Evolutionary conservation across 2,329 filamentous ascomycete genomes (phyloP).

Genomic region (Ascosphaera apis): DNA sequence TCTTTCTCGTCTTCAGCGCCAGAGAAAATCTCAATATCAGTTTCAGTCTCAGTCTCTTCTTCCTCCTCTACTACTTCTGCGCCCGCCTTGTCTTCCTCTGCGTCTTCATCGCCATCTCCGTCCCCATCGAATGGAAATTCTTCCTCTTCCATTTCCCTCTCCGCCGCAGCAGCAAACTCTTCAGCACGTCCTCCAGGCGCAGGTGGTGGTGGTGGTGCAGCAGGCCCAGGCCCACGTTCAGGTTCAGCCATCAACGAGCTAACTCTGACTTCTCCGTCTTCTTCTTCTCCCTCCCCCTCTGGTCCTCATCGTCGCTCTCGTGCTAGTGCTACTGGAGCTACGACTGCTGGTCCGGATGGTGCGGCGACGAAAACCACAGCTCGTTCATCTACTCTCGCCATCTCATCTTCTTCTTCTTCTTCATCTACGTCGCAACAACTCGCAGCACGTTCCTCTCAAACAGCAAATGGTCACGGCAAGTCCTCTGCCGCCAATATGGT

Average conservation of each 20-base stretch:
- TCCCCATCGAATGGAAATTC: neutral
- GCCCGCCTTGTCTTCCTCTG: too few relatives aligned
- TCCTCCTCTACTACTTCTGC: too few relatives aligned
- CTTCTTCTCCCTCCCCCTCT: neutral
- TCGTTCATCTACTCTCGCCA: neutral
- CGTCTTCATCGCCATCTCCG: too few relatives aligned
- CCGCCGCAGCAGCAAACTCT: too few relatives aligned
- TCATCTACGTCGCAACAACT: neutral
- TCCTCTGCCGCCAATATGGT: neutral
- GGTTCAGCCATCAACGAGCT: neutral
- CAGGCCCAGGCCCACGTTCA: neutral
- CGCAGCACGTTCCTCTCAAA: neutral
- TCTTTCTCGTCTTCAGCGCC: neutral
- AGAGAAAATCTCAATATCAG: neutral
- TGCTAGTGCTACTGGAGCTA: neutral
- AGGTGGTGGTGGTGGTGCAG: neutral
- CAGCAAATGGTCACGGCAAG: neutral
- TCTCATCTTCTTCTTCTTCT: slow-evolving; percentile 1
- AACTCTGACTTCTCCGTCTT: neutral
- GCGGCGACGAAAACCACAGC: neutral
- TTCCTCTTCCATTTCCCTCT: neutral
- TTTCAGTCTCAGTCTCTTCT: neutral
- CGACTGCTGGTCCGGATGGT: neutral
- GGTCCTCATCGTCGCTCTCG: too few relatives aligned
- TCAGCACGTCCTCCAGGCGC: neutral